Percentiles rank a stretch among this genome's conserved stretches.
Evolutionary conservation across 2,329 filamentous ascomycete species (phyloP).

Genomic region (Penicillium vulpinum): DNA sequence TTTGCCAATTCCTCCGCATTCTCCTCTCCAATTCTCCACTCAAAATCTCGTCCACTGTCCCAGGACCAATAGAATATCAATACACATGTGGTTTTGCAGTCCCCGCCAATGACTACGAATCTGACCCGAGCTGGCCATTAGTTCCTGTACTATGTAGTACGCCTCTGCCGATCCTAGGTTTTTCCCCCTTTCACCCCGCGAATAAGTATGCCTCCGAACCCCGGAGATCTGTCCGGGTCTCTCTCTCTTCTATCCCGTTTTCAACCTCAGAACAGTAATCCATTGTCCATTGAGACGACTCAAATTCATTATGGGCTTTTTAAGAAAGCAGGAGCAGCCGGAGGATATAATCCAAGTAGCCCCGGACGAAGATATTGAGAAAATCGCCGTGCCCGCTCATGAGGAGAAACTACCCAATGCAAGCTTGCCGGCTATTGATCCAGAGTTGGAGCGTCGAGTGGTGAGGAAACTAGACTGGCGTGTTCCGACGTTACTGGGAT

Average conservation of each 20-base stretch:
- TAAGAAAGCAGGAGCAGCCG: conserved; percentile 15
- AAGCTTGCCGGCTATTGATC: conserved; percentile 29
- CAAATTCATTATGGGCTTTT: conserved; percentile 21
- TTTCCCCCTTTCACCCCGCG: conserved; percentile 4
- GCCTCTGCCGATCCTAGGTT: neutral
- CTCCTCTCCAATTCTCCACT: conserved; percentile 1
- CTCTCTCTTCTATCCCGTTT: neutral
- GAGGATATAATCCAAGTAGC: conserved; percentile 26
- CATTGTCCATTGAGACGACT: neutral
- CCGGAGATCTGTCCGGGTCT: neutral
- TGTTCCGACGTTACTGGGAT: conserved; percentile 38
- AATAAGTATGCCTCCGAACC: neutral
- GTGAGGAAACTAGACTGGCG: conserved; percentile 40
- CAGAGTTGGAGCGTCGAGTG: conserved; percentile 36
- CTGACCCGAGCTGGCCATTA: conserved; percentile 1
- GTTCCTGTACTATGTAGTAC: neutral
- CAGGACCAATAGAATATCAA: conserved; percentile 3
- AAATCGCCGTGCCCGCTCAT: conserved; percentile 21
- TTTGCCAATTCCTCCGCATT: conserved; percentile 19
- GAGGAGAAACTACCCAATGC: conserved; percentile 24
- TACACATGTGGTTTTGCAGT: neutral
- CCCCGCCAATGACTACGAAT: neutral
- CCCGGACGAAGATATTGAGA: conserved; percentile 29
- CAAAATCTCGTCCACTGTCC: conserved; percentile 2
- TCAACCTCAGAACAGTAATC: neutral